These are phyloP conservation scores for Xylaria arbuscula DNA, from an alignment of 2,329 filamentous ascomycete genomes.

Conservation along the genomic window DNA sequence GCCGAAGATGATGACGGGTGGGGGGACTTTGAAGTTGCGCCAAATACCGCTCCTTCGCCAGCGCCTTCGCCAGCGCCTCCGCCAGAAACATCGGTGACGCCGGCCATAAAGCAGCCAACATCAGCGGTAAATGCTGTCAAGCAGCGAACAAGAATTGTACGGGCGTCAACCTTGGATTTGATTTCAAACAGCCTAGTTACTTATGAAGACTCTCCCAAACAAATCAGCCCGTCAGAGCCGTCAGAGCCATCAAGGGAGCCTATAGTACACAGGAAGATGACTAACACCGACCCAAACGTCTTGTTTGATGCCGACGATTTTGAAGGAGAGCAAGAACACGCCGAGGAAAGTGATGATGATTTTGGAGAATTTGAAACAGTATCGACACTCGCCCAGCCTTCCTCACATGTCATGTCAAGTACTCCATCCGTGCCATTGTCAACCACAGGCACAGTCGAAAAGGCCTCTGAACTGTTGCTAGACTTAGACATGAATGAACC, in stretches of 20 bases:
- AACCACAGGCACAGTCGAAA: slow-evolving; percentile 43
- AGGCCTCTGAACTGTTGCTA: slow-evolving; percentile 51
- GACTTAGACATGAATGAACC: slow-evolving; percentile 49
- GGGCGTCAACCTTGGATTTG: slow-evolving; percentile 65
- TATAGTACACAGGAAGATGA: slow-evolving; percentile 34
- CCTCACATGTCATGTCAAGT: slow-evolving; percentile 55
- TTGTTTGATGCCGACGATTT: slow-evolving; percentile 74
- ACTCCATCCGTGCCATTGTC: slow-evolving; percentile 50
- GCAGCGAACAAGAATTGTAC: slow-evolving; percentile 51
- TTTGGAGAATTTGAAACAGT: slow-evolving; percentile 72
- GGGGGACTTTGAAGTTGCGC: slow-evolving; percentile 74
- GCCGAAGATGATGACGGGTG: slow-evolving; percentile 72
- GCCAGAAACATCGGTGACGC: neutral
- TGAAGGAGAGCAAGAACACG: slow-evolving; percentile 55
- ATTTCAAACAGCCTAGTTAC: slow-evolving; percentile 64
- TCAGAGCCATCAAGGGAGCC: slow-evolving; percentile 27
- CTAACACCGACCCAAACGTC: slow-evolving; percentile 61
- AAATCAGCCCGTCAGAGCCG: slow-evolving; percentile 26
- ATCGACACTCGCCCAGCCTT: slow-evolving; percentile 42
- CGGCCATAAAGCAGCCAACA: slow-evolving; percentile 22
- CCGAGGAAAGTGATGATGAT: slow-evolving; percentile 60
- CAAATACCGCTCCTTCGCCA: slow-evolving; percentile 47
- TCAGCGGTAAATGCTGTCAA: slow-evolving; percentile 27
- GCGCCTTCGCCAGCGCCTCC: slow-evolving; percentile 43
- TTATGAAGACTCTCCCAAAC: slow-evolving; percentile 41